These are phyloP conservation scores for Chernovozyma sophiae-reginae DNA, from an alignment of 1,139 yeast species.

Conservation along the genomic window DNA sequence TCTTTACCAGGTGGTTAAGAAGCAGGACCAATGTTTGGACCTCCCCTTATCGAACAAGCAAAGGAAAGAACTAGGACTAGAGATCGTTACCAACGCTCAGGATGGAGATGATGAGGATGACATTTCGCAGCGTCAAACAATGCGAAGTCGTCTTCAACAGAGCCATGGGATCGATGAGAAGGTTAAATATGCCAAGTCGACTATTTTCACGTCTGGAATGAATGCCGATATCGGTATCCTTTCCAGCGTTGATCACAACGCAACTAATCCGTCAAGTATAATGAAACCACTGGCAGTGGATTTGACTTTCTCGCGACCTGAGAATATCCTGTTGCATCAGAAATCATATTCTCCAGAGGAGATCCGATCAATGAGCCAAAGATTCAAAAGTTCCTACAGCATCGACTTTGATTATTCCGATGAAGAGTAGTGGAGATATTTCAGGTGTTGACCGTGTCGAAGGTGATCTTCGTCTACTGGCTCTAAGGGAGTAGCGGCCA, in stretches of 20 bases:
- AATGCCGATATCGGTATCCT: no score
- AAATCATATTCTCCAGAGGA: slow-evolving; percentile 4
- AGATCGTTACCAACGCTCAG: not conserved
- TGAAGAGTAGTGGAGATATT: slow-evolving; percentile 1
- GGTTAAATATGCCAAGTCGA: not conserved
- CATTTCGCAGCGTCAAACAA: not conserved
- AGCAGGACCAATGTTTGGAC: slow-evolving; percentile 40
- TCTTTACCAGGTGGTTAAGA: slow-evolving; percentile 18
- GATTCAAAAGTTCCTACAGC: slow-evolving; percentile 4
- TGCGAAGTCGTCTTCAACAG: not conserved
- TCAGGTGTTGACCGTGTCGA: no score
- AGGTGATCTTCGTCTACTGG: no score
- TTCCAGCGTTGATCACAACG: no score
- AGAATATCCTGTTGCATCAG: not conserved
- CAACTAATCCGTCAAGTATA: no score
- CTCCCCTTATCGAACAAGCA: slow-evolving; percentile 38
- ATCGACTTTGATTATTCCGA: slow-evolving; percentile 6
- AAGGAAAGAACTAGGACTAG: slow-evolving; percentile 33
- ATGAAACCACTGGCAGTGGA: not conserved
- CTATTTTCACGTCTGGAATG: not conserved
- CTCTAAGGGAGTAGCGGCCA: no score
- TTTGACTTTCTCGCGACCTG: slow-evolving; percentile 1
- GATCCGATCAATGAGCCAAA: slow-evolving; percentile 1
- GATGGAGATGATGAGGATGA: slow-evolving; percentile 4
- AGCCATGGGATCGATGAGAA: not conserved